These are phyloP conservation scores for Wickerhamomyces subpelliculosus DNA, from an alignment of 805 yeast genomes.

Conservation along the genomic window DNA sequence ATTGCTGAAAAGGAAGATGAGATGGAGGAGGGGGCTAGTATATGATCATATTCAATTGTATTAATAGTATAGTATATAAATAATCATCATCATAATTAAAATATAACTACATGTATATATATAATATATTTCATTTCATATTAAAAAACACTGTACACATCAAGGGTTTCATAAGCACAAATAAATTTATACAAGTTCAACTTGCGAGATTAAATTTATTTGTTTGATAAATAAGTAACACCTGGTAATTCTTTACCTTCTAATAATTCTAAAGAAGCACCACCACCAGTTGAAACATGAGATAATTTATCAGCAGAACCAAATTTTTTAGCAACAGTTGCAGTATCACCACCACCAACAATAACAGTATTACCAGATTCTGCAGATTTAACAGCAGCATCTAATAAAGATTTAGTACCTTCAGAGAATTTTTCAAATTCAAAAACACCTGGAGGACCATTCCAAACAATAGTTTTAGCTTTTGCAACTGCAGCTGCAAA, in stretches of 20 bases:
- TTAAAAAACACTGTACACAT: background rate
- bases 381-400: slow-evolving; percentile 81
- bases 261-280: slow-evolving; percentile 96
- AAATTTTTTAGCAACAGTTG: slow-evolving; percentile 97
- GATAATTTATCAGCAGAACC: slow-evolving; percentile 95
- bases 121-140: too few relatives aligned
- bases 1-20: too few relatives aligned
- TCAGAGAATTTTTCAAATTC: slow-evolving; percentile 89
- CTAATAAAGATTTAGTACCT: slow-evolving; percentile 89
- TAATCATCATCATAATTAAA: too few relatives aligned
- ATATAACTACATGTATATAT: too few relatives aligned
- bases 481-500: slow-evolving; percentile 78
- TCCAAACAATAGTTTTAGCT: slow-evolving; percentile 99
- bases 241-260: slow-evolving; percentile 99
- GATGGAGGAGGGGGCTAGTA: too few relatives aligned
- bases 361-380: slow-evolving; percentile 89
- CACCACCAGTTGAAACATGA: slow-evolving; percentile 99
- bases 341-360: slow-evolving; percentile 98
- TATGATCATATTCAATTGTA: too few relatives aligned
- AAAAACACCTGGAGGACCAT: slow-evolving; percentile 99
- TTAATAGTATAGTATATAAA: too few relatives aligned
- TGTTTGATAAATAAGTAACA: slow-evolving; percentile 86
- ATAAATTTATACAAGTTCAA: too few relatives aligned
- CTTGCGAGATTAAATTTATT: too few relatives aligned
- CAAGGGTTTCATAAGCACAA: background rate